A percentile compares a stretch with the other conserved stretches of the same genome.
phyloP scores from a whole-genome alignment of 805 yeast species.

The Barnettozyma botsteinii region DNA sequence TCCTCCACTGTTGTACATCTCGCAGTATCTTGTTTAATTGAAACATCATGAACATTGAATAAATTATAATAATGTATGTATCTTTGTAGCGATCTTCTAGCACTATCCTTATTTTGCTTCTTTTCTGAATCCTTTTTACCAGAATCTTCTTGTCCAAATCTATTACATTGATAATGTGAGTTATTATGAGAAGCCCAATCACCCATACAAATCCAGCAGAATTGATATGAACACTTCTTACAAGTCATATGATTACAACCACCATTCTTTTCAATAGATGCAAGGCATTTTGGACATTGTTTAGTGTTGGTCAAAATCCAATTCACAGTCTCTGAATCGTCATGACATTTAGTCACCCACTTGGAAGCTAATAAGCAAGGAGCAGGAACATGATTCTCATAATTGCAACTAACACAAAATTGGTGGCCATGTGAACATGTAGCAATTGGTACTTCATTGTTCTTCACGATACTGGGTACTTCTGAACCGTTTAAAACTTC shows the following conservation, averaged over 20 bases:
- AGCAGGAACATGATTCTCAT: constrained; percentile 78
- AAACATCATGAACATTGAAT: constrained; percentile 69
- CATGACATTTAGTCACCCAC: constrained; percentile 78
- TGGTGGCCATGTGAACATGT: constrained; percentile 58
- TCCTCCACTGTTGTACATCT: constrained; percentile 58
- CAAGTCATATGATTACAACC: constrained; percentile 98
- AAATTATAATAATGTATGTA: constrained; percentile 73
- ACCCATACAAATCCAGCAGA: constrained; percentile 90
- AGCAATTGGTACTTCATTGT: constrained; percentile 54
- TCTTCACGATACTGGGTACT: constrained; percentile 6
- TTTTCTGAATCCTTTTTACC: constrained; percentile 27
- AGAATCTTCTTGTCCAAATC: constrained; percentile 35
- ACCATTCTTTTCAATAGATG: constrained; percentile 85
- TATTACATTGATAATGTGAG: constrained; percentile 60
- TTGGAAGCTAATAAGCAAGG: constrained; percentile 61
- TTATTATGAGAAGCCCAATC: constrained; percentile 69
- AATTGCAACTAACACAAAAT: constrained; percentile 74
- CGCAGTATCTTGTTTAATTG: constrained; percentile 64
- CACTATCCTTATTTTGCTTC: constrained; percentile 31
- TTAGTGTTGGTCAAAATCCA: constrained; percentile 87
- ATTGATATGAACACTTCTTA: constrained; percentile 65
- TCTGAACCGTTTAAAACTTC: constrained; percentile 23
- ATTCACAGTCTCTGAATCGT: constrained; percentile 81
- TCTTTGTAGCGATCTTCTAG: constrained; percentile 48
- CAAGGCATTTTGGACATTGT: constrained; percentile 75